Evolutionary conservation across 352 stramenopile species (phyloP).

Genomic region (Globisporangium cylindrosporum): DNA sequence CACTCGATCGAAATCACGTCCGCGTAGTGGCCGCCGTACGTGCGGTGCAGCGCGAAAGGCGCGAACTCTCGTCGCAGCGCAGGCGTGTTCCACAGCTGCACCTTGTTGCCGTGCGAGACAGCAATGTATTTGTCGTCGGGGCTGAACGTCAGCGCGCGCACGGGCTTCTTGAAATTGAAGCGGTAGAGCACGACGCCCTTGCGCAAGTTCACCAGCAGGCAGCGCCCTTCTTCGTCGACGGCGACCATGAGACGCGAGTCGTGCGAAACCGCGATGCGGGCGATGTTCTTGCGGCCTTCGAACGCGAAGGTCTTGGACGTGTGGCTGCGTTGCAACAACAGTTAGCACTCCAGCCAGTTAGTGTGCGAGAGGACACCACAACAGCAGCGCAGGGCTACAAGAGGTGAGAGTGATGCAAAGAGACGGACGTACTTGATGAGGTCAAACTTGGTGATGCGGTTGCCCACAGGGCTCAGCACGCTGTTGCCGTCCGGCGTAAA

Average conservation of each 20-base stretch:
- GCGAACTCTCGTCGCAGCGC: conserved; percentile 87
- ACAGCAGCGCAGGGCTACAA: neutral
- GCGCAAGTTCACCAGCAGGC: conserved; percentile 88
- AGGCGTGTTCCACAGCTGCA: conserved; percentile 91
- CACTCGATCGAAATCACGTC: conserved; percentile 86
- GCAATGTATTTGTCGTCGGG: conserved; percentile 89
- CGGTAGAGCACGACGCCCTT: conserved; percentile 90
- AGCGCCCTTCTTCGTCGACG: conserved; percentile 89
- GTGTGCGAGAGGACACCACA: neutral
- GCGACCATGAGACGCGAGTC: conserved; percentile 88
- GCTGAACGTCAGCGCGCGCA: conserved; percentile 85
- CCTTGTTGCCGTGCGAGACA: conserved; percentile 86
- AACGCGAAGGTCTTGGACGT: conserved; percentile 89
- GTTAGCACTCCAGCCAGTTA: neutral
- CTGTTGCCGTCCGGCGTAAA: conserved; percentile 93
- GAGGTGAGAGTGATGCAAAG: neutral
- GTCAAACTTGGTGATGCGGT: conserved; percentile 94
- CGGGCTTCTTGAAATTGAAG: conserved; percentile 93
- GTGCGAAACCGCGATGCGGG: conserved; percentile 81
- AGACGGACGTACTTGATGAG: conserved; percentile 80
- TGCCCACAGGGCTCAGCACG: conserved; percentile 91
- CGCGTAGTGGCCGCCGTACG: conserved; percentile 87
- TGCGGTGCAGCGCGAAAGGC: conserved; percentile 87
- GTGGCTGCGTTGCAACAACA: conserved; percentile 47
- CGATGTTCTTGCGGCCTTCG: conserved; percentile 90